Evolutionary conservation across 179 eudicot species (phyloP), one percentile per base, ranked within the genome.

Genomic region (Vitellaria paradoxa): DNA sequence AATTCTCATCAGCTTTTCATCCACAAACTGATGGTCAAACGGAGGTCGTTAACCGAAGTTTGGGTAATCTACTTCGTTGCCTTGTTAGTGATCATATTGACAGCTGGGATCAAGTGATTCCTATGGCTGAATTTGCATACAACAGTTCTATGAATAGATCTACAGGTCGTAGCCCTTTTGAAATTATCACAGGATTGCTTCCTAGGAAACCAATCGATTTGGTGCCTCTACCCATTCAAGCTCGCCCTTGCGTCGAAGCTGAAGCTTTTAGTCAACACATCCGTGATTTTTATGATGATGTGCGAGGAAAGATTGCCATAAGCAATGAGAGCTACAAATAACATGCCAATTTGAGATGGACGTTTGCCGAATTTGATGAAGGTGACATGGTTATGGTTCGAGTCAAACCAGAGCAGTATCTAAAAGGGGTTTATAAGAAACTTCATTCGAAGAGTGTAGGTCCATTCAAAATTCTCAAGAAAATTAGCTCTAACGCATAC

Each of bases 41-140:
- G 45, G 45, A 42, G 12, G 65, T 61, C 6, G 65, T 61, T 61
- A 21, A 61, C 9, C 26, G 26, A 1, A 21, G 24, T n/a, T 61
- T 61, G 9, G 13, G 26, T 61, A 24, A 61, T 20, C 65, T 68
- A 0, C 42, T 77, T 9, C 57, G n/a, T 4, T 42, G 69, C 53
- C 52, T 75, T n/a, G 45, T 68, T 15, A 56, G 73, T n/a, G 77
- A 79, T 12, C 68, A 65, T 53, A 10, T 67, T 0, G 30, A 9
- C 12, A 37, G 23, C 4, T 79, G 60, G 60, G 60, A 55, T 55
- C 60, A 55, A 14, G 3, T 55, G 3, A 5, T 55, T 55, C 18
- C 60, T 59, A 55, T 55, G 49, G 78, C 47, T 46, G 70, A 80
- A 69, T 80, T 80, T 68, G 53, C 82, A 2, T 69, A 75, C 20